Evolutionary conservation across 306 rosid species (phyloP), one percentile per base, ranked within the genome.

Genomic region (Inga laurina): DNA sequence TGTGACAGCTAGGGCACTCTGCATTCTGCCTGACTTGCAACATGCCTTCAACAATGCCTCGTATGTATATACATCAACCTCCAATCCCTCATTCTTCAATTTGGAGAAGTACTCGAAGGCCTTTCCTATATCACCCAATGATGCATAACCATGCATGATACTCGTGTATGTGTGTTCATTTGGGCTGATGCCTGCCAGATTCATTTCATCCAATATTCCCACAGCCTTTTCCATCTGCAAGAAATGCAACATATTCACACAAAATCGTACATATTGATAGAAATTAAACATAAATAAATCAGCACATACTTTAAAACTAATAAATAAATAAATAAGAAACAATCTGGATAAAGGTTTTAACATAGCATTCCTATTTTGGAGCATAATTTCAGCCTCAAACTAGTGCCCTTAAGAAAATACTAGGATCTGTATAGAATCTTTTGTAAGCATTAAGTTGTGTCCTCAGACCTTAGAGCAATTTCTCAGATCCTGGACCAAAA

Each of bases 11-110:
- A 96, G 85, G 75, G 99, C 99, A 81, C 98, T 92, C 90, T 96
- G 99, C 99, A 93, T 96, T 88, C 97, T 86, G 77, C 99, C 99
- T 48, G 99, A 88, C 89, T 96, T 96, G 91, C 99, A 96, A 83
- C 99, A 94, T 78, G 98, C 97, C 90, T 96, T 94, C 81, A 96
- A 90, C 91, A 96, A 86, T 16, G 99, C 98, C 90, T 92, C 98
- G 8, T 96, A 96, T 64, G 97, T 90, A 82, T 84, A 94, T 34
- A 91, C 94, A 85, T 96, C 99, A 78, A 96, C 79, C 83, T 90
- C 90, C 87, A 96, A 78, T 72, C 99, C 99, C 74, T 92, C 97
- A 70, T 89, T 78, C 91, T 93, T 91, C 90, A 96, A 80, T 83
- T 73, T 83, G 4, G 93, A 87, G 82, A 96, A 96, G 87, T 89